Evolutionary conservation across 1,284 basidiomycete genomes (phyloP).

Genomic region (Laetiporus sulphureus): DNA sequence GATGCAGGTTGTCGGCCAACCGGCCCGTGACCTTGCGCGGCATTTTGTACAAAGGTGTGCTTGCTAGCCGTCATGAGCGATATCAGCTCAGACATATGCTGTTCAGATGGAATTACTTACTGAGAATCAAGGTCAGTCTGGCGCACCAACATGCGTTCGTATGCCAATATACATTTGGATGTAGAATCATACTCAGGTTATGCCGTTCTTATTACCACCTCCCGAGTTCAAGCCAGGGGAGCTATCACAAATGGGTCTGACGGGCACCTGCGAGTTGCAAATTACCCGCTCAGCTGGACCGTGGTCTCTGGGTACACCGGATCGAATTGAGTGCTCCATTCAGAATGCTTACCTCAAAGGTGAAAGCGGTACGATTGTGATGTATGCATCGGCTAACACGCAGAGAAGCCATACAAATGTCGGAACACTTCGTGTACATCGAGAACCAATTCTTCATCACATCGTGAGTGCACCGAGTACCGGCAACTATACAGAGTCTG

Average conservation of each 20-base stretch:
- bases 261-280: constrained; percentile 96
- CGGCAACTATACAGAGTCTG: background rate
- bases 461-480: constrained; percentile 46
- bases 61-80: constrained; percentile 1
- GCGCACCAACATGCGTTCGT: constrained; percentile 1
- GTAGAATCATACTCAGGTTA: constrained; percentile 82
- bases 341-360: constrained; percentile 93
- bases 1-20: constrained; percentile 94
- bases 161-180: constrained; percentile 12
- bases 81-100: constrained; percentile 7
- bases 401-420: constrained; percentile 93
- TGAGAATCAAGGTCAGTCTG: constrained; percentile 79
- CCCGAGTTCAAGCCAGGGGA: constrained; percentile 88
- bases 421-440: constrained; percentile 91
- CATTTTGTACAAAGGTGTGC: constrained; percentile 88
- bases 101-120: constrained; percentile 81
- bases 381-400: too few relatives aligned
- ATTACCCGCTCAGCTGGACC: constrained; percentile 94
- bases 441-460: constrained; percentile 99
- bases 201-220: constrained; percentile 95
- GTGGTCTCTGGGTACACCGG: constrained; percentile 92
- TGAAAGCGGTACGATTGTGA: too few relatives aligned
- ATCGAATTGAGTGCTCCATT: constrained; percentile 86
- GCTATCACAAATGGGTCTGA: constrained; percentile 76
- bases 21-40: constrained; percentile 89